phyloP scores from a whole-genome alignment of 768 basidiomycete species.

The Flagelloscypha sp. region DNA sequence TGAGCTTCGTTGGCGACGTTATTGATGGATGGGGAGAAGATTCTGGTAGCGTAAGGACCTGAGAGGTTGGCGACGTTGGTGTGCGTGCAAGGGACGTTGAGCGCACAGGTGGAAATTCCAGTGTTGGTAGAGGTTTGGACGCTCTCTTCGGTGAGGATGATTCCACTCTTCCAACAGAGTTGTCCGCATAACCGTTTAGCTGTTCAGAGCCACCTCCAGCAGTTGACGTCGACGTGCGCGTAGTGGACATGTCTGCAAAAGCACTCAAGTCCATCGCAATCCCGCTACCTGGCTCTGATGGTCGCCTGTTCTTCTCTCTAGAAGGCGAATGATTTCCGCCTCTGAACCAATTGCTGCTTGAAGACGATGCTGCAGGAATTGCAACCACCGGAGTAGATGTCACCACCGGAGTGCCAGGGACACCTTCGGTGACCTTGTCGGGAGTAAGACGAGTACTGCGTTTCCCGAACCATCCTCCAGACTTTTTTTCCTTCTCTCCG shows the following conservation, averaged over 20 bases:
- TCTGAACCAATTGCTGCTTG: slow-evolving; percentile 21
- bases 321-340: slow-evolving; percentile 6
- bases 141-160: slow-evolving; percentile 19
- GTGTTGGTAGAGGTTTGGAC: slow-evolving; percentile 15
- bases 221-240: slow-evolving; percentile 1
- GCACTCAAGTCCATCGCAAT: slow-evolving; percentile 7
- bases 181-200: slow-evolving; percentile 1
- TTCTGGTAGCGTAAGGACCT: slow-evolving; percentile 9
- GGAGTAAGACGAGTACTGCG: slow-evolving; percentile 31
- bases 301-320: slow-evolving; percentile 11
- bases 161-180: slow-evolving; percentile 10
- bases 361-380: slow-evolving; percentile 2
- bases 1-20: slow-evolving; percentile 13
- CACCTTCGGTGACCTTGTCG: slow-evolving; percentile 7
- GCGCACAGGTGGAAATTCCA: slow-evolving; percentile 5
- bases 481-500: slow-evolving; percentile 34
- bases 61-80: slow-evolving; percentile 6
- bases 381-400: slow-evolving; percentile 1
- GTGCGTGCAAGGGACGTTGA: slow-evolving; percentile 6
- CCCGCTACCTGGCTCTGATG: slow-evolving; percentile 14
- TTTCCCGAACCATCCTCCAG: slow-evolving; percentile 42
- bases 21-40: slow-evolving; percentile 20
- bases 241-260: neutral
- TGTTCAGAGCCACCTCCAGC: slow-evolving; percentile 7
- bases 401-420: neutral